Evolutionary conservation across 2,329 filamentous ascomycete species (phyloP).

Genomic region (Cladophialophora carrionii): DNA sequence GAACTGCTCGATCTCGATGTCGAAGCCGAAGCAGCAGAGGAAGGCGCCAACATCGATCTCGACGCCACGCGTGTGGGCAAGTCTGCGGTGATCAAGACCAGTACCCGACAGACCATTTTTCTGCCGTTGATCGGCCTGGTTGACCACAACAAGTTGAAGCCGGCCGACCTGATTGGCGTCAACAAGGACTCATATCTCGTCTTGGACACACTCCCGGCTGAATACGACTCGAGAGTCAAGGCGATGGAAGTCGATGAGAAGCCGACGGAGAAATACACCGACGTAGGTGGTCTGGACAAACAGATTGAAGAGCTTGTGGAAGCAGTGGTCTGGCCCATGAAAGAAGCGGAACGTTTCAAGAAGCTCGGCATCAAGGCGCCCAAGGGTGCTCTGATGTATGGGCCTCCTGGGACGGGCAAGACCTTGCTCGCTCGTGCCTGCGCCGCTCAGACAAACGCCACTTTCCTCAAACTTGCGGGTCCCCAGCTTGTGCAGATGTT

Average conservation of each 20-base stretch:
- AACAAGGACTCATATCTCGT: slow-evolving; percentile 99
- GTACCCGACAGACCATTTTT: slow-evolving; percentile 97
- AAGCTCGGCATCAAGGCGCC: slow-evolving; percentile 99
- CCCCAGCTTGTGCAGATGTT: slow-evolving; percentile 99
- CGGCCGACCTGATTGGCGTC: slow-evolving; percentile 93
- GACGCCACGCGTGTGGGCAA: slow-evolving; percentile 97
- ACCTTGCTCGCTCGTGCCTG: slow-evolving; percentile 82
- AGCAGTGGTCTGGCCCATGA: slow-evolving; percentile 99
- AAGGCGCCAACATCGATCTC: slow-evolving; percentile 97
- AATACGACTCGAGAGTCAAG: slow-evolving; percentile 98
- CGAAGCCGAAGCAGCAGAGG: slow-evolving; percentile 91
- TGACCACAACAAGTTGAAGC: slow-evolving; percentile 92
- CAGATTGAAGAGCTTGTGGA: slow-evolving; percentile 99
- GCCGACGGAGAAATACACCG: slow-evolving; percentile 97
- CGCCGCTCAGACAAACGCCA: slow-evolving; percentile 95
- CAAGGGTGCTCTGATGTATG: slow-evolving; percentile 99
- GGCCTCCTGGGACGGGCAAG: slow-evolving; percentile 58
- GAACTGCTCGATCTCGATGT: slow-evolving; percentile 96
- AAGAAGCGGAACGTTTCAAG: slow-evolving; percentile 98
- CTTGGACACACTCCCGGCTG: slow-evolving; percentile 91
- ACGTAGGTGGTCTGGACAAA: slow-evolving; percentile 96
- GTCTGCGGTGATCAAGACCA: slow-evolving; percentile 99
- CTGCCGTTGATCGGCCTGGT: slow-evolving; percentile 95
- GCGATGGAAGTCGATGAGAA: slow-evolving; percentile 99
- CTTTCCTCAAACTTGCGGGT: slow-evolving; percentile 96